These are phyloP conservation scores for Crotalaria pallida DNA, from an alignment of 306 rosid species.

Conservation along the genomic window DNA sequence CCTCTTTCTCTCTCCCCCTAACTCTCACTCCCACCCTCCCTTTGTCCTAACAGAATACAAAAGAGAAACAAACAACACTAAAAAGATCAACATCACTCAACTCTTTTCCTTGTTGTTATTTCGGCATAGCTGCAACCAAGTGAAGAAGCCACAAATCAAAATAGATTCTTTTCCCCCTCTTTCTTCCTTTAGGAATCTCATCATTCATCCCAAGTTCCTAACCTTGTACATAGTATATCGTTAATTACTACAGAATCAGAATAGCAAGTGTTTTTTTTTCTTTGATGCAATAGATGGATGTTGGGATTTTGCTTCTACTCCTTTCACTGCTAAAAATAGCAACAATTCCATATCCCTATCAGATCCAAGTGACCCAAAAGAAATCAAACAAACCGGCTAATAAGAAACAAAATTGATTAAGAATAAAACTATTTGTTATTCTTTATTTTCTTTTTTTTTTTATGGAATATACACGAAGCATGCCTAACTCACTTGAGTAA, in stretches of 20 bases:
- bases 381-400: no score
- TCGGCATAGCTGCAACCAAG: neutral
- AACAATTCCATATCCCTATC: conserved; percentile 25
- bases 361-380: conserved; percentile 96
- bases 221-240: neutral
- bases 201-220: neutral
- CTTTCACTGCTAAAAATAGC: neutral
- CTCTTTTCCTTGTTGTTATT: neutral
- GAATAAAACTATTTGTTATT: no score
- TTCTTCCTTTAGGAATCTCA: neutral
- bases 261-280: neutral
- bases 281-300: conserved; percentile 29
- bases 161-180: neutral
- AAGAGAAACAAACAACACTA: neutral
- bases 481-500: conserved; percentile 63
- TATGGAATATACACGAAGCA: no score
- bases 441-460: no score
- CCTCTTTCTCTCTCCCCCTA: neutral
- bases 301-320: conserved; percentile 26
- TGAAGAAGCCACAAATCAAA: neutral
- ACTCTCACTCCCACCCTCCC: neutral
- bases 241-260: neutral
- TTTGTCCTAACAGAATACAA: conserved; percentile 24
- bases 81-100: conserved; percentile 16
- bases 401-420: no score